These are phyloP conservation scores for Populus trichocarpa DNA, from an alignment of 441 rosid genomes.

Conservation along the genomic window DNA sequence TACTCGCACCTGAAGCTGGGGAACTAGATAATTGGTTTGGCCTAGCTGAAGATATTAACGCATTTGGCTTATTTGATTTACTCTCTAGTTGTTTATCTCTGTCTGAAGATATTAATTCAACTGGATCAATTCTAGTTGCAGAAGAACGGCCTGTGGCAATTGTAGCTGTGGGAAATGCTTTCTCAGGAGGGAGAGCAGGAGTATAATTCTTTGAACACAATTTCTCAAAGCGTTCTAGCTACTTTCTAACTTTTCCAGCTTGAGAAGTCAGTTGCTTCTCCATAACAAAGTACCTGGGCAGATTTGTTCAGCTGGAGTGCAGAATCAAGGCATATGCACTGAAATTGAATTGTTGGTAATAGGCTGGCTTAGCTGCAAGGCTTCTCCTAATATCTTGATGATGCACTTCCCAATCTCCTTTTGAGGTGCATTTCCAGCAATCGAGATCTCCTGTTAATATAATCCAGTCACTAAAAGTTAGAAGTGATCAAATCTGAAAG, in stretches of 20 bases:
- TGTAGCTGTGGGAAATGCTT: conserved; percentile 85
- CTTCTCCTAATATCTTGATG: conserved; percentile 89
- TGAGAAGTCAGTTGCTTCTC: background rate
- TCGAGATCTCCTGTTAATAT: conserved; percentile 66
- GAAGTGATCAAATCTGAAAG: background rate
- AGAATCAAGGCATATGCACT: conserved; percentile 95
- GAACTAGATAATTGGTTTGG: conserved; percentile 40
- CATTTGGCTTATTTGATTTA: conserved; percentile 38
- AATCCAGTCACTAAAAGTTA: background rate
- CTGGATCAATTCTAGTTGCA: conserved; percentile 47
- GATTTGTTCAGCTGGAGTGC: conserved; percentile 86
- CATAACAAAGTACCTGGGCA: conserved; percentile 57
- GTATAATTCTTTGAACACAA: conserved; percentile 85
- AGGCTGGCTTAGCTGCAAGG: conserved; percentile 87
- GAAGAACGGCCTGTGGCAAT: conserved; percentile 65
- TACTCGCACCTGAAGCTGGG: conserved; percentile 37
- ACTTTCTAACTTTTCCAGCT: background rate
- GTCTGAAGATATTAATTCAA: conserved; percentile 40
- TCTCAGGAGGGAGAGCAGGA: conserved; percentile 92
- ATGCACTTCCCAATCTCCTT: conserved; percentile 92
- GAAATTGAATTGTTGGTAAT: conserved; percentile 90
- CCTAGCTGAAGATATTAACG: conserved; percentile 30
- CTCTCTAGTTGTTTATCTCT: conserved; percentile 48
- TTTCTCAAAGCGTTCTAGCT: conserved; percentile 87
- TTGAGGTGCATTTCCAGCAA: conserved; percentile 89